Percentiles rank a stretch among this genome's conserved stretches.
phyloP scores from a whole-genome alignment of 805 yeast genomes.

The Starmerella scarabaei region DNA sequence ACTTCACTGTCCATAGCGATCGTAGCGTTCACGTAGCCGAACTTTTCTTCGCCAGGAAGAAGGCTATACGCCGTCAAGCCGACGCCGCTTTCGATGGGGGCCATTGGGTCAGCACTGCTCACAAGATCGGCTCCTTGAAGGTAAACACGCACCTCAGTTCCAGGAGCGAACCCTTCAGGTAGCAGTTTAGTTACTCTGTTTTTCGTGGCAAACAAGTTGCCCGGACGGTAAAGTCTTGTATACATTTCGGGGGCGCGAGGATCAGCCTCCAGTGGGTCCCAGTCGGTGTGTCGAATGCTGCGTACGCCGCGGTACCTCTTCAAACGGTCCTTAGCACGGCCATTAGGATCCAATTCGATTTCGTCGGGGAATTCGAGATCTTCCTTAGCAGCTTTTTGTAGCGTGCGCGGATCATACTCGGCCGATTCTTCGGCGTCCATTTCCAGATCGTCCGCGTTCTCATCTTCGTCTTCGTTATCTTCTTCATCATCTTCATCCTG shows the following conservation, averaged over 20 bases:
- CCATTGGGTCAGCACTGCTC: conserved; percentile 2
- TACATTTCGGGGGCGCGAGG: conserved; percentile 64
- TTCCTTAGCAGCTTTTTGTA: conserved; percentile 45
- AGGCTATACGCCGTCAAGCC: conserved; percentile 48
- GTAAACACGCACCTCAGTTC: conserved; percentile 48
- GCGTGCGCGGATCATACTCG: conserved; percentile 15
- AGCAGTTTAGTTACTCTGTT: conserved; percentile 51
- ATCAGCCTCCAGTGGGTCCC: conserved; percentile 83
- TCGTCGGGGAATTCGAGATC: conserved; percentile 95
- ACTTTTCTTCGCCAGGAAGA: conserved; percentile 74
- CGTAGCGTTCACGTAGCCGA: conserved; percentile 68
- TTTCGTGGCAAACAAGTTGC: conserved; percentile 63
- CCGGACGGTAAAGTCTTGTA: conserved; percentile 59
- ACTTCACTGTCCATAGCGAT: conserved; percentile 83
- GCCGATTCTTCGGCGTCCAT: conserved; percentile 48
- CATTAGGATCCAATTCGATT: conserved; percentile 66
- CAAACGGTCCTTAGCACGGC: conserved; percentile 62
- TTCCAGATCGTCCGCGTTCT: conserved; percentile 17
- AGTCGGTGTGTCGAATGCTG: conserved; percentile 60
- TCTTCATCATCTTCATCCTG: conserved; percentile 58
- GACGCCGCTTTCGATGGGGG: conserved; percentile 33
- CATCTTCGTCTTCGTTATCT: conserved; percentile 43
- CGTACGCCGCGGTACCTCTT: conserved; percentile 76
- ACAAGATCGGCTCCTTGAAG: conserved; percentile 25
- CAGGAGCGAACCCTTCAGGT: conserved; percentile 37